These are phyloP conservation scores for Penicillium antarcticum DNA, from an alignment of 495 filamentous ascomycete species.

Conservation along the genomic window DNA sequence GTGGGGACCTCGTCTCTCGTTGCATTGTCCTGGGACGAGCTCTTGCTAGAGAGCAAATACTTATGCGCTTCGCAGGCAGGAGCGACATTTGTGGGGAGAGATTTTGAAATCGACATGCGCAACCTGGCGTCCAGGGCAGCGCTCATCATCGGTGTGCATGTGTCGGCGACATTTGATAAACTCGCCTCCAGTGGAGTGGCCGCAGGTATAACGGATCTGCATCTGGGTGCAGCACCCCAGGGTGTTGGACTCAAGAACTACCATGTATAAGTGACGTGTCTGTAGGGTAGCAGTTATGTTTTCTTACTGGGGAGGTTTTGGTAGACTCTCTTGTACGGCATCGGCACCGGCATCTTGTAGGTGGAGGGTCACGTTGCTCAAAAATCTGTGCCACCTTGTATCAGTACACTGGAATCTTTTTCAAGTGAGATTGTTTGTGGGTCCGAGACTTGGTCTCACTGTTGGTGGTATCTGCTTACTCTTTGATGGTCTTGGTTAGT, in stretches of 20 bases:
- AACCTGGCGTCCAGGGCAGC: slow-evolving; percentile 7
- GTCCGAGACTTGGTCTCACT: no score
- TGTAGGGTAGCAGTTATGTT: neutral
- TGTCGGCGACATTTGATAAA: slow-evolving; percentile 20
- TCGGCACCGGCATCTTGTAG: no score
- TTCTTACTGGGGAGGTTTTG: neutral
- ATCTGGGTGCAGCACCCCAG: slow-evolving; percentile 12
- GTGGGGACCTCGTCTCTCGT: neutral
- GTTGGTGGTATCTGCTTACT: no score
- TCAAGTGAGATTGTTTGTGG: no score
- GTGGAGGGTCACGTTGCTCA: no score
- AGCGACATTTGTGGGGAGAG: slow-evolving; percentile 20
- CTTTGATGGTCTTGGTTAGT: no score
- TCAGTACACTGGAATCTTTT: no score
- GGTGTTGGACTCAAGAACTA: neutral
- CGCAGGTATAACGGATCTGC: slow-evolving; percentile 19
- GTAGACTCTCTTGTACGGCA: no score
- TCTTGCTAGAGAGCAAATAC: neutral
- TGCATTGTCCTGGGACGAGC: no score
- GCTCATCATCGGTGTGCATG: slow-evolving; percentile 13
- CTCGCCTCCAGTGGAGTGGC: slow-evolving; percentile 16
- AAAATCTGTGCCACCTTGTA: no score
- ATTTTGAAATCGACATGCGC: slow-evolving; percentile 11
- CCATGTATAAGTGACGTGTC: neutral
- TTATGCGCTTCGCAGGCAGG: slow-evolving; percentile 11